Percentiles rank a stretch among this genome's conserved stretches.
phyloP scores from a whole-genome alignment of 441 rosid species.

The Arabidopsis lyrata region DNA sequence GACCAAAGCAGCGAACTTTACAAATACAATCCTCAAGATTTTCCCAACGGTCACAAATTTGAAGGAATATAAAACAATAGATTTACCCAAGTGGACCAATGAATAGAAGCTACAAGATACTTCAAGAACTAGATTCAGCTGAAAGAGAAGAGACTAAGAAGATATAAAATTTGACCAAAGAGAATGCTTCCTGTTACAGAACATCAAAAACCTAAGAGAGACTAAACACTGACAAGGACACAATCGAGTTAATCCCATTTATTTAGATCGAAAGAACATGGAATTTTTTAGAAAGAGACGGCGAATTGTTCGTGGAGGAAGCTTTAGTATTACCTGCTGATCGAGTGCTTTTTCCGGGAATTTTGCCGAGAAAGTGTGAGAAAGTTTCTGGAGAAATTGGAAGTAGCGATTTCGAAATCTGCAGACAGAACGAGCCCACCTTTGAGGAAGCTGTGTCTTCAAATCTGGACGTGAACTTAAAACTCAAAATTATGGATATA shows the following conservation, averaged over 20 bases:
- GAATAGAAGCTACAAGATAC: not conserved
- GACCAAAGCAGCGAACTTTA: conserved; percentile 22
- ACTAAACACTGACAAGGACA: conserved; percentile 11
- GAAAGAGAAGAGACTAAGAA: not conserved
- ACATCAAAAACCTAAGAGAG: conserved; percentile 41
- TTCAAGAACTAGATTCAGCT: conserved; percentile 17
- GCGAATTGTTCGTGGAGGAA: conserved; percentile 8
- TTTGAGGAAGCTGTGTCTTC: conserved; percentile 28
- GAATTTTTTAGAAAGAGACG: not conserved
- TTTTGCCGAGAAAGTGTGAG: conserved; percentile 49
- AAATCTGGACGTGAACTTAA: conserved; percentile 3
- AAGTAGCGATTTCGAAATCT: conserved; percentile 42
- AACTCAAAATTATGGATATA: not conserved
- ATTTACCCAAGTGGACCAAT: not conserved
- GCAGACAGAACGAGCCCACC: conserved; percentile 46
- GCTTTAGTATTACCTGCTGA: conserved; percentile 44
- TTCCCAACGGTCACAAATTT: conserved; percentile 42
- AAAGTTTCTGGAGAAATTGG: conserved; percentile 27
- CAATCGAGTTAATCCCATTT: conserved; percentile 1
- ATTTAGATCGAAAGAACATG: conserved; percentile 31
- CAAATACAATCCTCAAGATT: conserved; percentile 9
- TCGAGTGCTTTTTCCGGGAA: conserved; percentile 50
- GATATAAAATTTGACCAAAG: conserved; percentile 23
- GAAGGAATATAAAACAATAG: conserved; percentile 17
- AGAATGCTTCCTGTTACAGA: conserved; percentile 29